Base-by-base conservation (phyloP, 1,284 basidiomycete species). In the Trametes pubescens region DNA sequence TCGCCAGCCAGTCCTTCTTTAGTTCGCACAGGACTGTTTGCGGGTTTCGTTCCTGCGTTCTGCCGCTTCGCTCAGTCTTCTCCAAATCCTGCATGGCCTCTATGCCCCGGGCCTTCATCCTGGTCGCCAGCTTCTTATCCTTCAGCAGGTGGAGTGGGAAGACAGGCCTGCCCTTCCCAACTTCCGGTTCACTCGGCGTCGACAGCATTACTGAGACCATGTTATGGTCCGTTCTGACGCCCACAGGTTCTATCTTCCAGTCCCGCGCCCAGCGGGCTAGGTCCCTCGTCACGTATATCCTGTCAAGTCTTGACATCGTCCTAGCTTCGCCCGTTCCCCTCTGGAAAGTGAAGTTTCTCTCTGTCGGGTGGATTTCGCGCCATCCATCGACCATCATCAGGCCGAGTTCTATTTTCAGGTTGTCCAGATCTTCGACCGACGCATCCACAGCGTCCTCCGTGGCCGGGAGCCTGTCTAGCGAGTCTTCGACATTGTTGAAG, bases 401-500 rank as follows among this genome's bases (percentile, higher is more conserved):
- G 0, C 63, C 5, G 0, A 79, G 51, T 0, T 1, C 0, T 0
- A 1, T 1, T 37, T 64, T 64, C 10, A 64, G 58, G 2, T 22
- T 9, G 22, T 62, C 55, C 0, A 62, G 54, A 6, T 16, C 49
- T 4, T 68, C 57, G 0, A 62, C 44, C 2, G 37, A n/a, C n/a
- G n/a, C n/a, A n/a, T 0, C 35, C 22, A 37, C 80, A 77, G 0
- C 14, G 77, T 16, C 35, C 18, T 8, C 47, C 14, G 47, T 4
- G 3, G 6, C 16, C 24, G 47, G 47, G 47, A 48, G 8, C 18
- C 47, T 7, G 18, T 48, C 47, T 2, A 48, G 9, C 11, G 24
- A 3, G 2, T 80, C 76, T 65, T 83, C 79, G 0, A 79, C 77
- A 4, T 81, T 68, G 56, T 83, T 84, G 49, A 80, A 81, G 62